phyloP scores from a whole-genome alignment of 129 eudicot genomes.

The Saussurea involucrata region DNA sequence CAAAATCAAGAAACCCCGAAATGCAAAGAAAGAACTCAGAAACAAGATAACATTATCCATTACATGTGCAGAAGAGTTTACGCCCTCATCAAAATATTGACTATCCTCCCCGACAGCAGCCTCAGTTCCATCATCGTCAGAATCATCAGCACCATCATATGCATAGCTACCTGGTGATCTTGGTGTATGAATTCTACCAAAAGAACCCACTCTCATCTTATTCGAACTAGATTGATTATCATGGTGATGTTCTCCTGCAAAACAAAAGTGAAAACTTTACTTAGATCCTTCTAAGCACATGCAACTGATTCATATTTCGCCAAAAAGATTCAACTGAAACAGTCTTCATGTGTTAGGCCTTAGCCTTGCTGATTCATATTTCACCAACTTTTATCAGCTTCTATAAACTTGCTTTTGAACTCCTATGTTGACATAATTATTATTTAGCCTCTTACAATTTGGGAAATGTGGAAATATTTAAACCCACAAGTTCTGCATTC shows the following conservation, averaged over 20 bases:
- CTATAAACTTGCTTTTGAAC: background rate
- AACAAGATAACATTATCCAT: background rate
- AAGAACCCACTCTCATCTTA: constrained; percentile 58
- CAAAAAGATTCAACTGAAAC: background rate
- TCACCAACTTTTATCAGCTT: background rate
- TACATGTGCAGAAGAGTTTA: constrained; percentile 34
- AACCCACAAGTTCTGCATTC: background rate
- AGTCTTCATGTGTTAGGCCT: background rate
- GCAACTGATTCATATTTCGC: too few relatives aligned
- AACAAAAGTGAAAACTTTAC: constrained; percentile 7
- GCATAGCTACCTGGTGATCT: constrained; percentile 67
- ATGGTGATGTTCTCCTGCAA: constrained; percentile 52
- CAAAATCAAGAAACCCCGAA: background rate
- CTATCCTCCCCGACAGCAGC: constrained; percentile 49
- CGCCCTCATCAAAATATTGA: constrained; percentile 39
- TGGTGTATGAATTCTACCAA: constrained; percentile 66
- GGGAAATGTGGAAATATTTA: too few relatives aligned
- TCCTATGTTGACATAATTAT: background rate
- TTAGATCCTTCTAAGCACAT: background rate
- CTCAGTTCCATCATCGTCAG: constrained; percentile 72
- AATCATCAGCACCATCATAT: constrained; percentile 64
- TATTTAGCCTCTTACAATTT: too few relatives aligned
- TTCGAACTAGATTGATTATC: constrained; percentile 30
- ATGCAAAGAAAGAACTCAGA: background rate
- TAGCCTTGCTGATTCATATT: background rate